Evolutionary conservation across 2,329 filamentous ascomycete genomes (phyloP), one percentile per base, ranked within the genome.

Genomic region (Dactylellina drechsleri): DNA sequence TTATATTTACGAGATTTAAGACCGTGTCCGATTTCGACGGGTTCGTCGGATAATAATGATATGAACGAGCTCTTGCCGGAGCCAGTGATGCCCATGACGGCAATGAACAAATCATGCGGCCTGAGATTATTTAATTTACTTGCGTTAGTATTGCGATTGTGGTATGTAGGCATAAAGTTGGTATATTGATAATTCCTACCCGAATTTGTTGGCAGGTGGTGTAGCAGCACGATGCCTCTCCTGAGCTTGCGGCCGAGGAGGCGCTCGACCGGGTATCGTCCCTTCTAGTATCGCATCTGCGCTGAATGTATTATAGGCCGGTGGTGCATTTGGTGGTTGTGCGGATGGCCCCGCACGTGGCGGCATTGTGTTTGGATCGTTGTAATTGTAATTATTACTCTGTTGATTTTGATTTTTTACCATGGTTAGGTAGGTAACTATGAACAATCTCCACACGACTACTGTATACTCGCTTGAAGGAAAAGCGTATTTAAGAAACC

Each of bases 31-130:
- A 82, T 81, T 8, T 80, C 76, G 6, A 82, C 73, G 53, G 81
- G 79, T 15, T 36, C 62, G 10, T 78, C 77, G 4, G 80, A 81
- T 10, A 80, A 78, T 45, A 80, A 80, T 1, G 80, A 81, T 56
- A 82, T 81, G 64, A 82, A 82, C 0, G 81, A 81, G 1, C 80
- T 82, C 77, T 82, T 82, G 31, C 81, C 81, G 8, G 81, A 80
- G 10, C 81, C 81, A 4, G 81, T 82, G 77, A 81, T 80, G 4
- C 80, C 53, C 53, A 56, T 56, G 2, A 56, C 26, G 15, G 53
- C 53, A 15, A 56, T 56, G 15, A 56, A 56, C 31, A 56, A 15
- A 56, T 56, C 53, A 36, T 56, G 20, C 2, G 53, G 53, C 31
- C 31, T 36, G 6, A 36, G 6, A 1, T 36, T 1, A 36, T 36